Conservation (phyloP, 495 filamentous ascomycete species). For the Poronia punctata region DNA sequence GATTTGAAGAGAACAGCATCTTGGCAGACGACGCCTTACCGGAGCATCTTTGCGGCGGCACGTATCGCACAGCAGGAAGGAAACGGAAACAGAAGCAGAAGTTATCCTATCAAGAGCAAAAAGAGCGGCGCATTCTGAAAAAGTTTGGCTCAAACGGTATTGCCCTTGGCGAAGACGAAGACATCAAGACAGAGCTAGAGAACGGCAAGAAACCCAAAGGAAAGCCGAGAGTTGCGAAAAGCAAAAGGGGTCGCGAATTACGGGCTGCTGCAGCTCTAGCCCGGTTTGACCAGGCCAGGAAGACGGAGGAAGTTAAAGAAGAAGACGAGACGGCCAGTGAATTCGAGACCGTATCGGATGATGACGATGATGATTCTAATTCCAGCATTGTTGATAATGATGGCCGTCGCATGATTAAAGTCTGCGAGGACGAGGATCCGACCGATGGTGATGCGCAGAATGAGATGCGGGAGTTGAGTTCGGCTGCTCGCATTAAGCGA, state of each 20-base stretch:
- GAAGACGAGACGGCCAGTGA: constrained; percentile 26
- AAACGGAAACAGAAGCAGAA: constrained; percentile 46
- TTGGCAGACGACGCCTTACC: constrained; percentile 48
- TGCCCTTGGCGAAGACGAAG: constrained; percentile 59
- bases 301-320: constrained; percentile 31
- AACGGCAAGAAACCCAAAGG: constrained; percentile 49
- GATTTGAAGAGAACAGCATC: constrained; percentile 46
- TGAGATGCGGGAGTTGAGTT: constrained; percentile 54
- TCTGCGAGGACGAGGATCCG: constrained; percentile 64
- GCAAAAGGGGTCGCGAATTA: constrained; percentile 63
- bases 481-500: constrained; percentile 23
- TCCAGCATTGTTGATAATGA: constrained; percentile 51
- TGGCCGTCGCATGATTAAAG: constrained; percentile 56
- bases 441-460: constrained; percentile 51
- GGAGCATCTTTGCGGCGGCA: constrained; percentile 63
- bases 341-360: constrained; percentile 29
- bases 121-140: constrained; percentile 57
- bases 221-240: constrained; percentile 66
- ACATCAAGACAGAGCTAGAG: constrained; percentile 55
- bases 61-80: constrained; percentile 47
- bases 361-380: constrained; percentile 49
- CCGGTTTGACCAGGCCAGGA: constrained; percentile 56
- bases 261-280: constrained; percentile 70
- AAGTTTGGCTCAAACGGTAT: constrained; percentile 68
- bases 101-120: constrained; percentile 54